Evolutionary conservation across 441 rosid species (phyloP), one percentile per base, ranked within the genome.

Genomic region (Biscutella laevigata): DNA sequence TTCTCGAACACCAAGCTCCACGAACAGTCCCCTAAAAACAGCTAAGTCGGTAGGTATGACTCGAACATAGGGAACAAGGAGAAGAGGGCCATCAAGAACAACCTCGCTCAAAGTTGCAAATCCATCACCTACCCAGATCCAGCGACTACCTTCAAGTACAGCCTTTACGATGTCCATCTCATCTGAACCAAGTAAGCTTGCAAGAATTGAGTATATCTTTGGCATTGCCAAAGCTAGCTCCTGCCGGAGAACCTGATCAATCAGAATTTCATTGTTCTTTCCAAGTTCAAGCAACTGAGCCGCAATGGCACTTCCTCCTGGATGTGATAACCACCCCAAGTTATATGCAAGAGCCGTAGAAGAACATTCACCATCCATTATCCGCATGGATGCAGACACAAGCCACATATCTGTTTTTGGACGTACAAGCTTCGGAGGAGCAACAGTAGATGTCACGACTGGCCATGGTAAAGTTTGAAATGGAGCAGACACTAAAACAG

Each of bases 121-220:
- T 59, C 99, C 99, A 81, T 88, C 99, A 59, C 99, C 99, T 42
- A 92, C 96, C 99, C 99, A 92, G 60, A 92, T 82, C 99, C 99
- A 92, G 64, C 96, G 89, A 72, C 96, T 77, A 35, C 95, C 99
- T 81, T 92, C 99, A 69, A 92, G 92, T 69, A 92, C 81, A 73
- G 96, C 96, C 77, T 92, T 86, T 60, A 88, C 84, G 58, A 92
- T 86, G 50, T 92, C 99, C 90, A 88, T 86, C 71, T 92, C 99
- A 74, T 88, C 99, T n/a, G 96, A 75, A 69, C 85, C 81, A 61
- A 84, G 72, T 77, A 88, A 76, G 65, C 77, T 71, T 54, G 68
- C 62, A 72, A 92, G 74, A 64, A 88, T 67, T 49, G 94, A 81
- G 72, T 92, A 92, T 75, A 88, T 73, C 71, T 73, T 83, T 4